phyloP scores from a whole-genome alignment of 2,329 filamentous ascomycete genomes.

The Alternaria sp. region DNA sequence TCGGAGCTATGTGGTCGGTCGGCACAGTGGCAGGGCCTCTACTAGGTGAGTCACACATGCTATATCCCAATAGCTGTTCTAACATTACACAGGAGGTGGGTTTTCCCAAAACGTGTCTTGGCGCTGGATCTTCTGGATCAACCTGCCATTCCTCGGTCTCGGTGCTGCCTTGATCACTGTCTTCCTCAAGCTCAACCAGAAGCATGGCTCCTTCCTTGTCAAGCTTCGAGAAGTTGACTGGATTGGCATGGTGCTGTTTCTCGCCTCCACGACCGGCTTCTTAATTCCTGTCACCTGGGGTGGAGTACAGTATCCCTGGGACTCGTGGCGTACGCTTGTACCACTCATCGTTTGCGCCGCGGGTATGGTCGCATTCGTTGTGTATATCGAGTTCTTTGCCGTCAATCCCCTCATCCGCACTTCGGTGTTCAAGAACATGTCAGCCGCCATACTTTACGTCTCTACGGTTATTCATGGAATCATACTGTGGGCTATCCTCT shows the following conservation, averaged over 20 bases:
- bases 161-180: slow-evolving; percentile 58
- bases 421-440: slow-evolving; percentile 59
- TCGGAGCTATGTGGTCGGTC: slow-evolving; percentile 62
- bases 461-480: slow-evolving; percentile 67
- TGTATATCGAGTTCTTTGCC: slow-evolving; percentile 63
- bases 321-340: slow-evolving; percentile 67
- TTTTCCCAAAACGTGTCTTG: slow-evolving; percentile 63
- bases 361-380: slow-evolving; percentile 61
- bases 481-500: slow-evolving; percentile 53
- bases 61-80: background rate
- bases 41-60: slow-evolving; percentile 33
- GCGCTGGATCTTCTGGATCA: slow-evolving; percentile 73
- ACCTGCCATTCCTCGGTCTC: slow-evolving; percentile 65
- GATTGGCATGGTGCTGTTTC: slow-evolving; percentile 68
- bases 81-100: slow-evolving; percentile 53
- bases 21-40: slow-evolving; percentile 63
- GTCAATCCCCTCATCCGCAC: slow-evolving; percentile 60
- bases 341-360: slow-evolving; percentile 65
- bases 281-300: slow-evolving; percentile 71
- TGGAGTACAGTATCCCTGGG: slow-evolving; percentile 71
- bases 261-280: slow-evolving; percentile 65
- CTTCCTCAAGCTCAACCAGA: slow-evolving; percentile 62
- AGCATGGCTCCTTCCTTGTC: slow-evolving; percentile 56
- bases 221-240: slow-evolving; percentile 69
- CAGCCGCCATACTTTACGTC: slow-evolving; percentile 60